Conservation (phyloP, 176 grass and related monocot genomes). For the Oryza officinalis region DNA sequence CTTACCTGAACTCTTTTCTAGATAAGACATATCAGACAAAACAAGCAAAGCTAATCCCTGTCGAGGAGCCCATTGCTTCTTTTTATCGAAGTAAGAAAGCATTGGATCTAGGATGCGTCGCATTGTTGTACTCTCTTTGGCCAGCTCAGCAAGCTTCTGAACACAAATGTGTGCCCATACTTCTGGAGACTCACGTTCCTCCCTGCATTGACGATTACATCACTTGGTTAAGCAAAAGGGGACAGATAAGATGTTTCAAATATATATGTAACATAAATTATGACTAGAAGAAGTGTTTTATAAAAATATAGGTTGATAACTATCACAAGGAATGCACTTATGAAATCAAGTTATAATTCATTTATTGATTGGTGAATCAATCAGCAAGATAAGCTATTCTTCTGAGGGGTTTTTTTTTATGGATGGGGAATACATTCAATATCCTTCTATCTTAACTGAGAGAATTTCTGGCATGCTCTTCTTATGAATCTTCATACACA, state of each 20-base stretch:
- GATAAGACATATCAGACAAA: slow-evolving; percentile 83
- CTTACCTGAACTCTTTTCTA: slow-evolving; percentile 78
- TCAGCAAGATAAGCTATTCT: background rate
- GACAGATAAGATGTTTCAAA: background rate
- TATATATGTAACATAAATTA: background rate
- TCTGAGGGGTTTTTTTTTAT: background rate
- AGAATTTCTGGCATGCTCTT: background rate
- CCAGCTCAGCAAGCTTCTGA: slow-evolving; percentile 85
- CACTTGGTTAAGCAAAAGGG: background rate
- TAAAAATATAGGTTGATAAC: background rate
- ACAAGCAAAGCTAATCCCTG: slow-evolving; percentile 81
- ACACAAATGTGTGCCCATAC: slow-evolving; percentile 84
- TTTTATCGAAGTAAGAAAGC: slow-evolving; percentile 76
- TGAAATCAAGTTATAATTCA: slow-evolving; percentile 8
- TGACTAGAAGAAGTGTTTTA: background rate
- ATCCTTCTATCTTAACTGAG: background rate
- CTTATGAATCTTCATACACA: background rate
- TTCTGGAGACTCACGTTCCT: slow-evolving; percentile 78
- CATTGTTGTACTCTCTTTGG: slow-evolving; percentile 91
- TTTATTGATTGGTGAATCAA: background rate
- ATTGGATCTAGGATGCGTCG: slow-evolving; percentile 83
- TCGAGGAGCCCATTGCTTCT: slow-evolving; percentile 73
- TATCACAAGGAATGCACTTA: background rate
- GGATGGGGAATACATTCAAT: background rate
- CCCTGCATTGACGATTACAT: slow-evolving; percentile 47